Evolutionary conservation across 208 protist species (phyloP), one percentile per base, ranked within the genome.

Genomic region (Willaertia magna): DNA sequence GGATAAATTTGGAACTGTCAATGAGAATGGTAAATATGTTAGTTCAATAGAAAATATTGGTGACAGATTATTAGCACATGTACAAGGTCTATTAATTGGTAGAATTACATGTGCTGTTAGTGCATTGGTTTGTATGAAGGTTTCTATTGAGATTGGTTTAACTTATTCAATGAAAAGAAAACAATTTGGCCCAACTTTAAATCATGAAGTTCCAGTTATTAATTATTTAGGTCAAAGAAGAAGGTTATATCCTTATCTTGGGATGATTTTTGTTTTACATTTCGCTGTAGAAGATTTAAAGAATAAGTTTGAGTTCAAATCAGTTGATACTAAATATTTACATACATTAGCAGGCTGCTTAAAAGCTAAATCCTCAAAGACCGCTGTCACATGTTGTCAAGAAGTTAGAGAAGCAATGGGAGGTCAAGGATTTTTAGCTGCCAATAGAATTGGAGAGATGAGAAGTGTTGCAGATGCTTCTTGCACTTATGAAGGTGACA

Each of bases 1-100:
- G 26, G 82, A 85, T 76, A 84, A 40, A 51, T 89, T 83, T 81
- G 74, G 47, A 76, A 46, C 49, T 7, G 79, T 90, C 7, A 39
- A 12, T 26, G 52, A 76, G 1, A 42, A 84, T 26, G 88, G 88
- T 46, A 20, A 74, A 43, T 90, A 90, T 11, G 26, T 39, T 7
- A 44, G 47, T 0, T 40, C 20, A 11, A 61, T 85, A 20, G 7
- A 55, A 20, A 42, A 40, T 39, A 4, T 20, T 34, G 26, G 46
- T 12, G 6, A 26, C 0, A 85, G 48, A 85, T 74, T 74, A 11
- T 40, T 22, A 42, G 34, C 22, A 26, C 22, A 59, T 6, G 20
- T 74, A 6, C 12, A 11, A 2, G 49, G 4, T n/a, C 2, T 74
- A 1, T 4, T 74, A 4, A 40, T 47, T 43, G 46, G 46, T 43